Evolutionary conservation across 2,329 filamentous ascomycete species (phyloP).

Genomic region (Beauveria sp.): DNA sequence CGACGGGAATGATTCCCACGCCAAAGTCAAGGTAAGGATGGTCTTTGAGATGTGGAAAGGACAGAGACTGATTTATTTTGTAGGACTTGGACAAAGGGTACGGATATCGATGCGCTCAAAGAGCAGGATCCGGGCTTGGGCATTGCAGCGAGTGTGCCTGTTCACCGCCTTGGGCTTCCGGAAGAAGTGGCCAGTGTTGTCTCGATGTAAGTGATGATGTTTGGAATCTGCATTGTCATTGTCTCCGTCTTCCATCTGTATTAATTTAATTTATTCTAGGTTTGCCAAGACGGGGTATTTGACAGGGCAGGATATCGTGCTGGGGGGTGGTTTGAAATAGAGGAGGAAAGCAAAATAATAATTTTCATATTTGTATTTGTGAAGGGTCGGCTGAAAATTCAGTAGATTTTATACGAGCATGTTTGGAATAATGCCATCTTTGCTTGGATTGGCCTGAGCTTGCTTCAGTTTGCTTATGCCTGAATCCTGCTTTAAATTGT

Average conservation of each 20-base stretch:
- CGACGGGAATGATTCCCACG: slow-evolving; percentile 55
- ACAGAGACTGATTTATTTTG: not conserved
- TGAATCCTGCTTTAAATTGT: too few relatives aligned
- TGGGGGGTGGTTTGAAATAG: slow-evolving; percentile 21
- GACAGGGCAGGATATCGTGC: slow-evolving; percentile 22
- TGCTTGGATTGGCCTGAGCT: too few relatives aligned
- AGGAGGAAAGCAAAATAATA: not conserved
- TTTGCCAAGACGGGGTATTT: slow-evolving; percentile 23
- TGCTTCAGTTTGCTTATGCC: too few relatives aligned
- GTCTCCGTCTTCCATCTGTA: not conserved
- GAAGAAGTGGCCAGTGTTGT: slow-evolving; percentile 28
- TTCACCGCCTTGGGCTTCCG: slow-evolving; percentile 26
- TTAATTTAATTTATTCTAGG: slow-evolving; percentile 13
- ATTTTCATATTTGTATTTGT: too few relatives aligned
- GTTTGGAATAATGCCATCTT: not conserved
- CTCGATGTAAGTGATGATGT: slow-evolving; percentile 22
- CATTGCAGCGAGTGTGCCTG: slow-evolving; percentile 26
- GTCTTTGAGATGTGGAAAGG: not conserved
- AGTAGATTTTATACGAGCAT: too few relatives aligned
- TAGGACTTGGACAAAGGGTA: slow-evolving; percentile 24
- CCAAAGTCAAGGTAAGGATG: slow-evolving; percentile 20
- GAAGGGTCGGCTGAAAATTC: too few relatives aligned
- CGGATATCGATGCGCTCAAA: slow-evolving; percentile 23
- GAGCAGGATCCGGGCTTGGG: slow-evolving; percentile 26
- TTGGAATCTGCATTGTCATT: not conserved